Percentiles rank a stretch among this genome's conserved stretches.
Conservation (phyloP, 1,139 yeast species). For the Zygosaccharomyces sapae region DNA sequence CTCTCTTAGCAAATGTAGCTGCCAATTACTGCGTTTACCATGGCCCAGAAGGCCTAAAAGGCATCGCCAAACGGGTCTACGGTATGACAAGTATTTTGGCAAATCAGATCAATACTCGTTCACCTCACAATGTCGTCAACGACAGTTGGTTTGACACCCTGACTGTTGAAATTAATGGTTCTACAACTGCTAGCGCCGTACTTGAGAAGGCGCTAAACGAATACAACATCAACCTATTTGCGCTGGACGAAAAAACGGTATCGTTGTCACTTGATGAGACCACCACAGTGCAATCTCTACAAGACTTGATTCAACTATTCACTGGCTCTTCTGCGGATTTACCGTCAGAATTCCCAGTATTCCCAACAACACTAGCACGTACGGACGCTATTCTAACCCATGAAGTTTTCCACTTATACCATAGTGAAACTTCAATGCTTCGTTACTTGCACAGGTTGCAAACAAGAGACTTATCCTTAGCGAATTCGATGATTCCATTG, state of each 20-base stretch:
- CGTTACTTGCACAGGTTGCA: constrained; percentile 85
- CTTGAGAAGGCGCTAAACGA: constrained; percentile 54
- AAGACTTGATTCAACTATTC: constrained; percentile 55
- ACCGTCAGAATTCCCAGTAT: constrained; percentile 43
- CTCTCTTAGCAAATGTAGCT: constrained; percentile 88
- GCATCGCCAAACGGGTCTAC: constrained; percentile 74
- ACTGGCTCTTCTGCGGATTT: constrained; percentile 35
- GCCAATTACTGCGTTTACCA: constrained; percentile 96
- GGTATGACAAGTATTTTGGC: constrained; percentile 75
- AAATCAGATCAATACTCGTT: constrained; percentile 43
- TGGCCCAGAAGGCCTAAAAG: constrained; percentile 84
- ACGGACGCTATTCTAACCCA: constrained; percentile 61
- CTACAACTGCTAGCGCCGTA: constrained; percentile 51
- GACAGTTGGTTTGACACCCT: constrained; percentile 82
- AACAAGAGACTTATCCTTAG: constrained; percentile 83
- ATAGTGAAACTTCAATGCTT: constrained; percentile 90
- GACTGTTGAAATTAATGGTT: constrained; percentile 53
- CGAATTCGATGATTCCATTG: constrained; percentile 94
- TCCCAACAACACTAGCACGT: constrained; percentile 57
- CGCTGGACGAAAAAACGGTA: constrained; percentile 57
- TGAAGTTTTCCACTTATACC: constrained; percentile 80
- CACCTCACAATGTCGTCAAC: constrained; percentile 56
- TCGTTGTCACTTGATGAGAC: constrained; percentile 87
- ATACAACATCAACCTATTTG: constrained; percentile 71
- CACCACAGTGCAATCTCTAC: constrained; percentile 59